phyloP scores from a whole-genome alignment of 1,284 basidiomycete species.

The Leucoagaricus sp. region DNA sequence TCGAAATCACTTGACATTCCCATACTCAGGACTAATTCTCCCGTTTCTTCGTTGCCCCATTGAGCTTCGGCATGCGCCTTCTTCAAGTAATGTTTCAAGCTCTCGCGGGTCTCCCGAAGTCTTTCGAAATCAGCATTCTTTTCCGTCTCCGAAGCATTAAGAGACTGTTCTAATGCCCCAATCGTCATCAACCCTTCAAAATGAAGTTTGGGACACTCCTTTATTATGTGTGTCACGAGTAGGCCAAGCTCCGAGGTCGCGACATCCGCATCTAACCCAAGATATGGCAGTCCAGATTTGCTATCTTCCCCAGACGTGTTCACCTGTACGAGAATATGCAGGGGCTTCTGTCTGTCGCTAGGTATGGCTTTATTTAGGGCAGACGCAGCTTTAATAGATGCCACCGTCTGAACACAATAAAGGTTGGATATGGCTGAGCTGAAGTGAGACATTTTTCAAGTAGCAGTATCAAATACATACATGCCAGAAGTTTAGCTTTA shows the following conservation, averaged over 20 bases:
- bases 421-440: constrained; percentile 83
- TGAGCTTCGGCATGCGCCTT: constrained; percentile 26
- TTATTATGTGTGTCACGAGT: constrained; percentile 75
- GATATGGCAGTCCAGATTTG: constrained; percentile 84
- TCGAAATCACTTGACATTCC: constrained; percentile 98
- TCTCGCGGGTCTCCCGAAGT: constrained; percentile 64
- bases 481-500: constrained; percentile 89
- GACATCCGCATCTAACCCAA: constrained; percentile 37
- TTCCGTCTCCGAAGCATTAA: constrained; percentile 53
- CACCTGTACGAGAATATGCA: constrained; percentile 88
- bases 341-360: constrained; percentile 44
- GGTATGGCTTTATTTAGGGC: constrained; percentile 81
- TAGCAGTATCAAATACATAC: constrained; percentile 45
- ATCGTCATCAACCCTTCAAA: constrained; percentile 97
- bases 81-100: constrained; percentile 49
- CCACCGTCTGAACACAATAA: constrained; percentile 88
- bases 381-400: constrained; percentile 82
- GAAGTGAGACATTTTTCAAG: neutral
- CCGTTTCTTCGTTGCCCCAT: constrained; percentile 53
- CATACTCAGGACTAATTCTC: constrained; percentile 86
- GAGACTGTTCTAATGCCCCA: constrained; percentile 77
- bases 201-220: constrained; percentile 71
- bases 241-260: constrained; percentile 54
- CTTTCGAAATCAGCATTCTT: constrained; percentile 85
- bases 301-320: constrained; percentile 92